These are phyloP conservation scores for Penicillium bovifimosum DNA, from an alignment of 495 filamentous ascomycete genomes.

Conservation along the genomic window DNA sequence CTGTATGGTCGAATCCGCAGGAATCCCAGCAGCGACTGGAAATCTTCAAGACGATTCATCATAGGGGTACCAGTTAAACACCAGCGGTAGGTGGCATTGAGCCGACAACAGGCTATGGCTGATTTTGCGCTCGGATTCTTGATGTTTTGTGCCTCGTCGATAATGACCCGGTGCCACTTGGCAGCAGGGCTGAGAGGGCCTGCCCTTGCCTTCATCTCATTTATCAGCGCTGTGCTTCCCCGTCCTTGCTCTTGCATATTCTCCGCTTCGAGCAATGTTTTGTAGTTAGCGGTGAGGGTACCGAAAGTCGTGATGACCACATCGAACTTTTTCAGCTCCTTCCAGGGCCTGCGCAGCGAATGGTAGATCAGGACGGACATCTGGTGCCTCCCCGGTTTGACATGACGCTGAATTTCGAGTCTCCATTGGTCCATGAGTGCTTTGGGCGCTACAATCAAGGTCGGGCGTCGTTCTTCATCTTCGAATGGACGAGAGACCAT, in stretches of 20 bases:
- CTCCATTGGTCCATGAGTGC: slow-evolving; percentile 89
- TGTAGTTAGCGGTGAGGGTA: slow-evolving; percentile 59
- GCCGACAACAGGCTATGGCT: slow-evolving; percentile 53
- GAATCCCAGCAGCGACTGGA: slow-evolving; percentile 80
- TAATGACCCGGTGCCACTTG: slow-evolving; percentile 77
- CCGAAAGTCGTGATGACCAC: slow-evolving; percentile 90
- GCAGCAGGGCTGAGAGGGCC: slow-evolving; percentile 59
- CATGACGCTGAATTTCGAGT: slow-evolving; percentile 69
- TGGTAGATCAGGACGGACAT: slow-evolving; percentile 68
- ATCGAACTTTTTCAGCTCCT: slow-evolving; percentile 63
- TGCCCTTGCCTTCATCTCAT: slow-evolving; percentile 31
- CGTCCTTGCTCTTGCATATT: slow-evolving; percentile 32
- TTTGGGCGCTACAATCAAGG: slow-evolving; percentile 81
- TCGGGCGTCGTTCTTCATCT: slow-evolving; percentile 66
- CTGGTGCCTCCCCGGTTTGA: slow-evolving; percentile 52
- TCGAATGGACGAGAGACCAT: slow-evolving; percentile 66
- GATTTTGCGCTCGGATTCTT: slow-evolving; percentile 74
- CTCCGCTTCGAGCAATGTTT: slow-evolving; percentile 48
- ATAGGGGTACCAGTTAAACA: slow-evolving; percentile 93
- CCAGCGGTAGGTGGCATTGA: slow-evolving; percentile 65
- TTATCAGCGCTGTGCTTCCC: slow-evolving; percentile 5
- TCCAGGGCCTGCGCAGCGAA: slow-evolving; percentile 49
- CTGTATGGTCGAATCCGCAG: slow-evolving; percentile 77
- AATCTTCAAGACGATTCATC: slow-evolving; percentile 81
- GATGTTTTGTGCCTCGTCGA: slow-evolving; percentile 93